Base-by-base conservation (phyloP, 306 rosid species). In the Leucaena leucocephala region DNA sequence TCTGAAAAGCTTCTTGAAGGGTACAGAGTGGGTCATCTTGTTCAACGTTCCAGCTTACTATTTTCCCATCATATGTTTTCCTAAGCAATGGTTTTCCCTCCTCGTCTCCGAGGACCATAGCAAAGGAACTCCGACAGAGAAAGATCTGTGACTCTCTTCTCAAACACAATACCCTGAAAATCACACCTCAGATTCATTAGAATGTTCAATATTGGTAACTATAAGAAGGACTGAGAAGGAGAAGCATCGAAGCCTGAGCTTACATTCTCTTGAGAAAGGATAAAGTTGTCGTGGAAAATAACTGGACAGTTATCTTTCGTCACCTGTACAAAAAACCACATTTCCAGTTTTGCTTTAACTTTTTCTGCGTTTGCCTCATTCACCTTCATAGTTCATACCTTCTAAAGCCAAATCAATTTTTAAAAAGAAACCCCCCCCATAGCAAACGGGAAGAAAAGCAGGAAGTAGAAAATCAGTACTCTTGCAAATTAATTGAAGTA, bases 271-370 rank as follows among this genome's bases (percentile, higher is more conserved):
- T 81, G 77, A 0, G 93, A 39, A 80, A 82, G 66, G 70, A 93
- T 88, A 59, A 80, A 82, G 61, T 76, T 81, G 82, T 93, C 97
- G 58, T 91, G 98, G 91, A 91, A 93, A 83, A 93, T 89, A 87
- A 93, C 87, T 1, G 98, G 98, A 69, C 79, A 93, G 82, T 81
- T 87, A 87, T 93, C 97, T 77, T 59, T 88, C 7, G 98, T 89
- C 76, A 93, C 98, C 98, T 93, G 61, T 55, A 84, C 93, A 89
- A 88, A 89, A 87, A 86, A 85, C 71, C 78, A 81, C 71, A 76
- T 39, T 33, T 46, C 83, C 76, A 82, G 36, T 83, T 83, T 80
- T 62, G 84, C 87, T 83, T 83, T 82, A 83, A 80, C 81, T 43
- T 74, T 72, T 17, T 54, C n/a, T 52, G 39, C 63, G 52, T 57